Conservation (phyloP, 768 basidiomycete species). For the Phylloporus sp. region DNA sequence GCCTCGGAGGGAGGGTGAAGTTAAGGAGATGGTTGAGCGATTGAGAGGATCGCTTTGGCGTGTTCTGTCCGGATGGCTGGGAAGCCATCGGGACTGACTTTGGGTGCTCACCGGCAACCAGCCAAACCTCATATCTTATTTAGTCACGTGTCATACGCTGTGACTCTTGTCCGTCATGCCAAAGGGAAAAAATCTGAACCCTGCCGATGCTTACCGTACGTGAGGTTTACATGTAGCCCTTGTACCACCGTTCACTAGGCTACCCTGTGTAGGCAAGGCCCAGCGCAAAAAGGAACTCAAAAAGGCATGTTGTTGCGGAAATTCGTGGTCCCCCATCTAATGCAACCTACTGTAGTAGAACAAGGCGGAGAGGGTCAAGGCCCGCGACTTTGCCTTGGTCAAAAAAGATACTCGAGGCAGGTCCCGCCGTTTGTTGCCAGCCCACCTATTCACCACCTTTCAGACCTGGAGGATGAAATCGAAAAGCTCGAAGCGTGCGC, state of each 20-base stretch:
- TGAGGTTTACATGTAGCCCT: slow-evolving; percentile 12
- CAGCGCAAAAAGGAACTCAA: slow-evolving; percentile 93
- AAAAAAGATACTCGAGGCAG: slow-evolving; percentile 90
- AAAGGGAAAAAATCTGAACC: slow-evolving; percentile 83
- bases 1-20: slow-evolving; percentile 88
- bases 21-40: slow-evolving; percentile 83
- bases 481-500: slow-evolving; percentile 51
- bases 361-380: slow-evolving; percentile 76
- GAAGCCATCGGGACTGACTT: slow-evolving; percentile 29
- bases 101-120: too few relatives aligned
- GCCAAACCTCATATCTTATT: too few relatives aligned
- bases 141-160: slow-evolving; percentile 27
- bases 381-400: slow-evolving; percentile 83
- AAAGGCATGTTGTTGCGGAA: slow-evolving; percentile 47
- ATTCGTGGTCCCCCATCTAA: slow-evolving; percentile 14
- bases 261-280: slow-evolving; percentile 64
- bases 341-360: slow-evolving; percentile 61
- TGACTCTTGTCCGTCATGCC: slow-evolving; percentile 45
- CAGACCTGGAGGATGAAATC: slow-evolving; percentile 83
- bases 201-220: slow-evolving; percentile 90
- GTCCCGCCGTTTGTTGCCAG: slow-evolving; percentile 8
- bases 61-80: slow-evolving; percentile 27
- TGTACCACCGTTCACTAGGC: slow-evolving; percentile 1
- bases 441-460: slow-evolving; percentile 5
- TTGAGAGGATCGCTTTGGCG: slow-evolving; percentile 59